Evolutionary conservation across 371 early-diverging fungal genomes (phyloP).

Genomic region (Rhizopus sp.): DNA sequence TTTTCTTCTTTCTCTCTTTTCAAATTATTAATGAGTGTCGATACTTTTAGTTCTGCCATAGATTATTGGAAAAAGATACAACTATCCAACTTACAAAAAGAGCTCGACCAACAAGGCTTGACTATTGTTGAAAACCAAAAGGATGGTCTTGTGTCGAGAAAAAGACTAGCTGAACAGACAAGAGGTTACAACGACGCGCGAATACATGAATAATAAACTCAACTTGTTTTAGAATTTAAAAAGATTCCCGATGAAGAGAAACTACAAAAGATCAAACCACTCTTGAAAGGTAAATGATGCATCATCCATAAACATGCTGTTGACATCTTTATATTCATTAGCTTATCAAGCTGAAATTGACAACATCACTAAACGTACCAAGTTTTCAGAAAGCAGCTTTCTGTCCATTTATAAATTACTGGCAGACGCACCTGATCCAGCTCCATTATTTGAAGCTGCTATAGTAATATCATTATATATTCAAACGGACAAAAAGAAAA

Average conservation of each 20-base stretch:
- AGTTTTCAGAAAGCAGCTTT: constrained; percentile 83
- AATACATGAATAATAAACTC: not conserved
- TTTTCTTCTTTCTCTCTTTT: not conserved
- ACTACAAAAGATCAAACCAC: constrained; percentile 66
- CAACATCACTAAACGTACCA: constrained; percentile 79
- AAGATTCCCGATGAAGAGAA: constrained; percentile 80
- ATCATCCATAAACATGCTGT: not conserved
- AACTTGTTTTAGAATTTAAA: constrained; percentile 64
- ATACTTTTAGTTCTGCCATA: constrained; percentile 56
- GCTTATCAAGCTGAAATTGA: constrained; percentile 94
- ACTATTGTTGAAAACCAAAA: constrained; percentile 86
- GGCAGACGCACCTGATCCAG: constrained; percentile 88
- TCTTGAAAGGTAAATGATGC: constrained; percentile 65
- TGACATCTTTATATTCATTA: constrained; percentile 5
- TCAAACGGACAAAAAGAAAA: not conserved
- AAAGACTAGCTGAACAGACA: constrained; percentile 87
- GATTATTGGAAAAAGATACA: constrained; percentile 68
- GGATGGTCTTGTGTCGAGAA: constrained; percentile 73
- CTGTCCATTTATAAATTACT: constrained; percentile 78
- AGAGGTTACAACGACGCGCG: constrained; percentile 57
- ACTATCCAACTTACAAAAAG: constrained; percentile 66
- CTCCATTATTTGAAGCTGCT: constrained; percentile 62
- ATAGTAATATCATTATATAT: constrained; percentile 25
- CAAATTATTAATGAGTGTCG: constrained; percentile 16
- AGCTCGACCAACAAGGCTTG: constrained; percentile 77